Base-by-base conservation (phyloP, 805 yeast species). In the Saccharomycopsis sp. region DNA sequence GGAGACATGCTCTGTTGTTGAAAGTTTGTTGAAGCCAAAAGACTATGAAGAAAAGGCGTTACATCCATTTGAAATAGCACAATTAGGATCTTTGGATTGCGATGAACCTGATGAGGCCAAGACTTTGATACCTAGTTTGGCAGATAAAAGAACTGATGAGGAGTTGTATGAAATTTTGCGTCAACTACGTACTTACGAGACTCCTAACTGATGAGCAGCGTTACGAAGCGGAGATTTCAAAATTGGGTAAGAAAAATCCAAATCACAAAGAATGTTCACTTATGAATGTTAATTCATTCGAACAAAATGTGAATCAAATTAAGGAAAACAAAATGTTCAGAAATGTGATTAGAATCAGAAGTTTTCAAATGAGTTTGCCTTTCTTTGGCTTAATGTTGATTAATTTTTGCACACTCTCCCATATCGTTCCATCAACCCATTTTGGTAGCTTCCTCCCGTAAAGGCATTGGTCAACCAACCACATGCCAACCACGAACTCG, bases 91-190 rank as follows among this genome's bases (percentile, higher is more conserved):
- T 3, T 68, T 89, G 48, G 82, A 92, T 22, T 88, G 96, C 62
- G 98, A 89, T 56, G 96, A 89, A 48, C 87, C 94, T 4, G 98
- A 84, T 56, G 98, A 92, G 65, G 97, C 97, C 27, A 85, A 85
- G 62, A 84, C 96, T 13, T 68, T 92, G 54, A 80, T 92, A 44
- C 96, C 98, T 35, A 82, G 95, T 60, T 69, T 92, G 55, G 71
- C 74, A 18, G 75, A 71, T 46, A 88, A 88, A 60, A 86, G 83
- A 39, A 73, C 82, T 7, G 94, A 87, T 50, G 82, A 83, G 32
- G 96, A 88, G 55, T 64, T 92, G 45, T 95, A 87, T 59, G 77
- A 84, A 36, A 71, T 89, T 42, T 68, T 92, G 51, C 94, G 88
- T 51, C 96, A 92, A 64, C 68, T 89, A 55, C 75, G 94, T 50